Evolutionary conservation across 306 rosid species (phyloP), one percentile per base, ranked within the genome.

Genomic region (Vicia villosa): DNA sequence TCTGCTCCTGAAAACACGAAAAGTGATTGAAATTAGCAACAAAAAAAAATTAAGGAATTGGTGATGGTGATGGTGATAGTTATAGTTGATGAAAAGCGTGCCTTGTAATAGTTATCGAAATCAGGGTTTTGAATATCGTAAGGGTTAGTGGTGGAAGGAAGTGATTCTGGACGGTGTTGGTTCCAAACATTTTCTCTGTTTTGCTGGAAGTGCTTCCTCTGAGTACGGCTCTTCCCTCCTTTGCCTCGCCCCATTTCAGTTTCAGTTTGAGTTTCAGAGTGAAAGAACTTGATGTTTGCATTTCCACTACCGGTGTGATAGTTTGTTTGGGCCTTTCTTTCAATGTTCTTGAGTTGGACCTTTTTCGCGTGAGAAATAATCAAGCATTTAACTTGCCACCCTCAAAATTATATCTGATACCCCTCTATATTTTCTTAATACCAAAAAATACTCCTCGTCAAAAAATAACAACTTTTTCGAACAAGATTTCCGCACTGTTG

Each of bases 121-220:
- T 80, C 69, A 13, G 73, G 70, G 82, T 81, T 92, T 46, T 89
- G 87, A 42, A 85, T 82, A 60, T 82, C 83, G 68, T 75, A 92
- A 22, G 82, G 90, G 45, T 77, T 77, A 80, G 42, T 3, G 24
- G 76, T 60, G 46, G 84, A 75, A 54, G 83, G 79, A 75, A 83
- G 89, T 20, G 89, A 68, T 76, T 80, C 87, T 5, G 89, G 57
- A 54, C 88, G 91, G 5, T 21, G 34, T 8, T 11, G 56, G 57
- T 88, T 88, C 96, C 96, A 88, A 6, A 83, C 87, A 54, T 92
- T 90, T 75, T 92, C 98, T 85, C 91, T 79, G 85, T 4, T 81
- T 75, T 90, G 77, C 5, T 82, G 87, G 79, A 90, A 92, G 67
- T 90, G 96, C 67, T 74, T 86, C 47, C 96, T 43, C 70, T 87